phyloP scores from a whole-genome alignment of 1,284 basidiomycete genomes.

The Schizophyllum amplum region DNA sequence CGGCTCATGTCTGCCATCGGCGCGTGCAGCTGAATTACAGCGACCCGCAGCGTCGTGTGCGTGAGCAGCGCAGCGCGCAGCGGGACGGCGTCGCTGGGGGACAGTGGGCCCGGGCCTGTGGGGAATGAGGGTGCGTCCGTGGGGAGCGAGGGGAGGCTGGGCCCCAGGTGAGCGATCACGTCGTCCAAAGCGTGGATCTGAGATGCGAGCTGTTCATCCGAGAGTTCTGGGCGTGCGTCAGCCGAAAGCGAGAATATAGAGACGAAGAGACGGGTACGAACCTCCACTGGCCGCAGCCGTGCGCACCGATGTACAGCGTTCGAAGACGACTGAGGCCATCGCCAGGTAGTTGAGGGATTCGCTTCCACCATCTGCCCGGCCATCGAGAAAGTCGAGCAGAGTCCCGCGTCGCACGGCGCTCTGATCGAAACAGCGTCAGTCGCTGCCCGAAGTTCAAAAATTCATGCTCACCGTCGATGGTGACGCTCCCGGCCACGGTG shows the following conservation, averaged over 20 bases:
- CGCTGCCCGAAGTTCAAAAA: background rate
- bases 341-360: background rate
- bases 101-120: no score
- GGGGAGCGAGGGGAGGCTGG: background rate
- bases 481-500: background rate
- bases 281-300: no score
- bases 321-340: background rate
- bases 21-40: background rate
- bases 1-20: background rate
- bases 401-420: background rate
- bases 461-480: background rate
- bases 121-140: no score
- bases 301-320: background rate
- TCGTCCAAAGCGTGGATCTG: background rate
- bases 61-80: background rate
- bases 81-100: background rate
- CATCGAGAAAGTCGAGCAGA: background rate
- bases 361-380: background rate
- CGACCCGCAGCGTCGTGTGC: background rate
- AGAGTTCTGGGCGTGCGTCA: no score
- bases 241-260: no score
- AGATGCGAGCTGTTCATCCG: background rate
- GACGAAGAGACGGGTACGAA: no score
- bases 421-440: background rate
- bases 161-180: background rate